Percentiles rank a stretch among this genome's conserved stretches.
phyloP scores from a whole-genome alignment of 2,329 filamentous ascomycete genomes.

The Pseudopyrenochaeta lycopersici region DNA sequence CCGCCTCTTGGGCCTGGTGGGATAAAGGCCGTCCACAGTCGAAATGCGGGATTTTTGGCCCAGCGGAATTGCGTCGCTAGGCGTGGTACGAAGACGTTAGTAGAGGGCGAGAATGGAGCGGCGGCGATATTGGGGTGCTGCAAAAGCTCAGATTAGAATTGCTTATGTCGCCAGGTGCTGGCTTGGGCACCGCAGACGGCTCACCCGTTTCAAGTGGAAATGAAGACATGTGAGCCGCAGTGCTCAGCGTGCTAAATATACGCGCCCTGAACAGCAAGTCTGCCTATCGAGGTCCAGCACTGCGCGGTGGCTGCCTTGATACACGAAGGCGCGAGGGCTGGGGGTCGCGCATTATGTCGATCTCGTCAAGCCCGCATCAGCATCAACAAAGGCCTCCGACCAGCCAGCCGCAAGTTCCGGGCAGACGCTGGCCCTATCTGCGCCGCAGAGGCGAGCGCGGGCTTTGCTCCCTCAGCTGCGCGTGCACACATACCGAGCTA shows the following conservation, averaged over 20 bases:
- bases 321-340: neutral
- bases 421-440: slow-evolving; percentile 9
- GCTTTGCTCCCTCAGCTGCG: slow-evolving; percentile 24
- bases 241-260: slow-evolving; percentile 1
- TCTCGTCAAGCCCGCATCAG: neutral
- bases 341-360: neutral
- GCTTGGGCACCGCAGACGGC: neutral
- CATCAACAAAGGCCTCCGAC: neutral
- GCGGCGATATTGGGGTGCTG: neutral
- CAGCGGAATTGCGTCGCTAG: neutral
- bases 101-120: neutral
- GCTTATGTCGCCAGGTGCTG: neutral
- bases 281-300: neutral
- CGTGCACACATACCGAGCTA: slow-evolving; percentile 28
- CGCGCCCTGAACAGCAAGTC: neutral
- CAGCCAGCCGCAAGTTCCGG: slow-evolving; percentile 19
- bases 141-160: neutral
- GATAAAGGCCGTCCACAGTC: neutral
- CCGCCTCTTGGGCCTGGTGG: slow-evolving; percentile 2
- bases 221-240: neutral
- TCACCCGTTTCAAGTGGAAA: neutral
- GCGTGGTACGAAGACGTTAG: neutral
- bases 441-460: slow-evolving; percentile 23
- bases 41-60: slow-evolving; percentile 10
- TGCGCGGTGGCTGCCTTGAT: slow-evolving; percentile 3